A percentile compares a stretch with the other conserved stretches of the same genome.
These are phyloP conservation scores for Alternaria conjuncta DNA, from an alignment of 2,329 filamentous ascomycete genomes.

Conservation along the genomic window DNA sequence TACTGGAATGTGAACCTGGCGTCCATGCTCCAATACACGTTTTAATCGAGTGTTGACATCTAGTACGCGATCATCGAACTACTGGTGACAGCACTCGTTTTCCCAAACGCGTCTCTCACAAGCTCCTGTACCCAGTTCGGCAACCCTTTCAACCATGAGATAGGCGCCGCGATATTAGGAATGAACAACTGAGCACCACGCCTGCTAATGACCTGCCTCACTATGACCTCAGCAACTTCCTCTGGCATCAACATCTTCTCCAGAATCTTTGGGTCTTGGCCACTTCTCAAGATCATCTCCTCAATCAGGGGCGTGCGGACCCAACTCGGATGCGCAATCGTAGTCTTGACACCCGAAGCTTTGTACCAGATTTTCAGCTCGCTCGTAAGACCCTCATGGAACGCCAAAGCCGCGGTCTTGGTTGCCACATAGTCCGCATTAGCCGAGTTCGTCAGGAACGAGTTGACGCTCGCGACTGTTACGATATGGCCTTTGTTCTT, in stretches of 20 bases:
- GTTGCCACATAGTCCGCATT: slow-evolving; percentile 25
- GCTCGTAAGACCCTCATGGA: slow-evolving; percentile 34
- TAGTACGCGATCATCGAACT: slow-evolving; percentile 3
- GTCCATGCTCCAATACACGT: not conserved
- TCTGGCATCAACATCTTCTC: slow-evolving; percentile 38
- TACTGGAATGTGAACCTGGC: not conserved
- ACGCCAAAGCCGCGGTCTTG: slow-evolving; percentile 22
- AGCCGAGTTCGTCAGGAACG: slow-evolving; percentile 16
- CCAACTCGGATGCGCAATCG: slow-evolving; percentile 44
- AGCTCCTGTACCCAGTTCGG: slow-evolving; percentile 4
- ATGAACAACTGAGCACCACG: slow-evolving; percentile 46
- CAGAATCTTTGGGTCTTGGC: slow-evolving; percentile 31
- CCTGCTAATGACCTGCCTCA: slow-evolving; percentile 45
- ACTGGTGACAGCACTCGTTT: slow-evolving; percentile 5
- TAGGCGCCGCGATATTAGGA: not conserved
- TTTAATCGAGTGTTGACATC: not conserved
- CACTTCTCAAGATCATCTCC: slow-evolving; percentile 22
- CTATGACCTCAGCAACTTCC: slow-evolving; percentile 45
- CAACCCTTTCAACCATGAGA: slow-evolving; percentile 3
- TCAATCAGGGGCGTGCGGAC: slow-evolving; percentile 44
- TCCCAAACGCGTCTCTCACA: slow-evolving; percentile 5
- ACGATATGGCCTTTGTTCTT: slow-evolving; percentile 30
- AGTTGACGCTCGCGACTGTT: slow-evolving; percentile 23
- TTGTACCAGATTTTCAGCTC: slow-evolving; percentile 44
- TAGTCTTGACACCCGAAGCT: slow-evolving; percentile 25